These are phyloP conservation scores for Podila verticillata DNA, from an alignment of 192 early-diverging fungal species.

Conservation along the genomic window DNA sequence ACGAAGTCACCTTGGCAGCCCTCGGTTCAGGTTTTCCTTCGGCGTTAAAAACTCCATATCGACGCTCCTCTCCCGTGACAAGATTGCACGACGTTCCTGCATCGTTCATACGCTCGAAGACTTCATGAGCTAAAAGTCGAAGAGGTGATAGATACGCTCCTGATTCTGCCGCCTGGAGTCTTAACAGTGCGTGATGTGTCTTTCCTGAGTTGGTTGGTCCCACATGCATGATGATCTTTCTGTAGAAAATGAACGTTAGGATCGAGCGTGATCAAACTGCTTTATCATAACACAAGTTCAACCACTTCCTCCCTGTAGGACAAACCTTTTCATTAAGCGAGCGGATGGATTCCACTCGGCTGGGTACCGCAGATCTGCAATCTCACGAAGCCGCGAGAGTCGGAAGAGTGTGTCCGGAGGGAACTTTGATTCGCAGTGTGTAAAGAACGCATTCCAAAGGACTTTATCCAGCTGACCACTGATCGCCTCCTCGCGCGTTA, in stretches of 20 bases:
- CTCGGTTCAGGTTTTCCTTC: slow-evolving; percentile 34
- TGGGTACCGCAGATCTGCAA: slow-evolving; percentile 82
- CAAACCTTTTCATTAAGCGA: slow-evolving; percentile 76
- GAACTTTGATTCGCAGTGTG: slow-evolving; percentile 21
- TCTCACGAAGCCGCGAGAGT: slow-evolving; percentile 56
- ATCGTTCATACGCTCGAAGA: slow-evolving; percentile 85
- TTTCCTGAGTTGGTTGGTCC: slow-evolving; percentile 99
- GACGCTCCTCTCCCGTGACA: slow-evolving; percentile 91
- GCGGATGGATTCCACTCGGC: slow-evolving; percentile 82
- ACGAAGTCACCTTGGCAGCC: slow-evolving; percentile 64
- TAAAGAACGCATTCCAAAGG: slow-evolving; percentile 38
- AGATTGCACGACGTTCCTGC: slow-evolving; percentile 83
- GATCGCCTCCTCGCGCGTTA: slow-evolving; percentile 38
- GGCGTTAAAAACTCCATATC: slow-evolving; percentile 52
- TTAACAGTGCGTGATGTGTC: slow-evolving; percentile 86
- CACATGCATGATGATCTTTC: slow-evolving; percentile 91
- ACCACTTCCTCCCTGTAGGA: neutral
- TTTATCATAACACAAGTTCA: too few relatives aligned
- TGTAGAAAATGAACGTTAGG: slow-evolving; percentile 18
- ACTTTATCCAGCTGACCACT: slow-evolving; percentile 20
- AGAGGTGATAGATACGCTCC: slow-evolving; percentile 93
- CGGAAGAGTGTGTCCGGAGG: slow-evolving; percentile 19
- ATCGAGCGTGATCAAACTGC: neutral
- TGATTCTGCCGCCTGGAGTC: slow-evolving; percentile 65
- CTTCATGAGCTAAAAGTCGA: slow-evolving; percentile 91